Percentiles rank a stretch among this genome's conserved stretches.
phyloP scores from a whole-genome alignment of 2,329 filamentous ascomycete genomes.

The Botrytis tulipae region DNA sequence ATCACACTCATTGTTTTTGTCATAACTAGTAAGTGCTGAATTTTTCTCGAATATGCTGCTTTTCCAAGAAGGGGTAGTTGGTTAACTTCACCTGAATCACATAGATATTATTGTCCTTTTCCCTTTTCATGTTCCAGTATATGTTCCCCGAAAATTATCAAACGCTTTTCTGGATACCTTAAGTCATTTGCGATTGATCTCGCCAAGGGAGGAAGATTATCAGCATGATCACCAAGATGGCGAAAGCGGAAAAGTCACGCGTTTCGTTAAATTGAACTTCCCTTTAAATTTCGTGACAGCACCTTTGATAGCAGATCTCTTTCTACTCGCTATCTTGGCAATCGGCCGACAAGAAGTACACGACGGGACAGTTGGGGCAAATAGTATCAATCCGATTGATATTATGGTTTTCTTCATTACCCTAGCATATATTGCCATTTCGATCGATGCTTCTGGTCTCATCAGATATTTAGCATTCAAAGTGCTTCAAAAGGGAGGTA shows the following conservation, averaged over 20 bases:
- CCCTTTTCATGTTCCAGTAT: constrained; percentile 64
- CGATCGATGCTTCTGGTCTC: constrained; percentile 71
- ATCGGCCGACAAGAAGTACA: constrained; percentile 66
- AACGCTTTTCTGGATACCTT: constrained; percentile 47
- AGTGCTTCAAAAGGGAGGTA: constrained; percentile 65
- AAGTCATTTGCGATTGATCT: constrained; percentile 51
- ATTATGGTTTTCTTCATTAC: constrained; percentile 76
- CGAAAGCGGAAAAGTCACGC: constrained; percentile 37
- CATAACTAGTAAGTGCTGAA: constrained; percentile 59
- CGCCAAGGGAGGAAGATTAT: constrained; percentile 40
- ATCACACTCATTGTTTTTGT: constrained; percentile 68
- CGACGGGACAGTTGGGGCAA: constrained; percentile 64
- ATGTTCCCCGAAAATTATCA: constrained; percentile 52
- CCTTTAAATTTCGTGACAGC: constrained; percentile 71
- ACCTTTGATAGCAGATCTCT: constrained; percentile 68
- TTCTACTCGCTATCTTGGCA: constrained; percentile 66
- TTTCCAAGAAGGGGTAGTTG: constrained; percentile 6
- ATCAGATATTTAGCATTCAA: constrained; percentile 70
- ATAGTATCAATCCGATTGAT: constrained; percentile 67
- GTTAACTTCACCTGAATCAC: constrained; percentile 17
- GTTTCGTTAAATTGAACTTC: constrained; percentile 53
- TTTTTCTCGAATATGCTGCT: neutral
- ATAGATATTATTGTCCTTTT: constrained; percentile 68
- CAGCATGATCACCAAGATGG: constrained; percentile 31
- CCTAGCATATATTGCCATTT: constrained; percentile 73